A percentile compares a stretch with the other conserved stretches of the same genome.
These are phyloP conservation scores for Discostella stelligeroides DNA, from an alignment of 108 stramenopile genomes.

Conservation along the genomic window DNA sequence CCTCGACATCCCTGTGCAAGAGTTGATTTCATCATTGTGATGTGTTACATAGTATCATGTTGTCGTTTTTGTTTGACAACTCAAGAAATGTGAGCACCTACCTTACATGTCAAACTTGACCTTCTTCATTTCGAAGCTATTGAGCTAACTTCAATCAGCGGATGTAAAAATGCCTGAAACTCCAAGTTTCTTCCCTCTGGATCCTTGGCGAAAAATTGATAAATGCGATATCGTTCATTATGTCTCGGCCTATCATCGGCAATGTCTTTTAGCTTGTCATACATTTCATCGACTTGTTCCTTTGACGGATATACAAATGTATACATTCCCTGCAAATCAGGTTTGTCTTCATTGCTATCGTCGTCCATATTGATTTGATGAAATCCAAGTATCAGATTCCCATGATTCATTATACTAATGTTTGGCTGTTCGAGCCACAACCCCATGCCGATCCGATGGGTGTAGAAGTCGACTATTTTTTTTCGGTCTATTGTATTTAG, in stretches of 20 bases:
- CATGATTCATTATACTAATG: slow-evolving; percentile 41
- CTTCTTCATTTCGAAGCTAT: too few species aligned
- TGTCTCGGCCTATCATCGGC: slow-evolving; percentile 41
- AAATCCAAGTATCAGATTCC: slow-evolving; percentile 48
- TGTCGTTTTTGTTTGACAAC: too few species aligned
- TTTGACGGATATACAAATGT: slow-evolving; percentile 51
- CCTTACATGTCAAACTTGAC: too few species aligned
- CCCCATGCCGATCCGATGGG: slow-evolving; percentile 19
- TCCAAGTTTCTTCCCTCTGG: too few species aligned
- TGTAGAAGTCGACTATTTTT: slow-evolving; percentile 34
- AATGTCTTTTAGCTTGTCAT: slow-evolving; percentile 20
- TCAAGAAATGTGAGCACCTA: too few species aligned
- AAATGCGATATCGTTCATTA: too few species aligned
- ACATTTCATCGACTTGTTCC: slow-evolving; percentile 46
- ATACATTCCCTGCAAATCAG: slow-evolving; percentile 50
- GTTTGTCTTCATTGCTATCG: slow-evolving; percentile 1
- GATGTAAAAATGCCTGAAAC: too few species aligned
- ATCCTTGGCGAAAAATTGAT: too few species aligned
- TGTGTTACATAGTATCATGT: not conserved
- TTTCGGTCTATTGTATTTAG: slow-evolving; percentile 32
- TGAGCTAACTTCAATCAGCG: too few species aligned
- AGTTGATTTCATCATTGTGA: slow-evolving; percentile 45
- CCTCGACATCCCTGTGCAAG: slow-evolving; percentile 49
- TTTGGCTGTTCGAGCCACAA: slow-evolving; percentile 50
- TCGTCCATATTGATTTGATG: slow-evolving; percentile 46